phyloP scores from a whole-genome alignment of 2,329 filamentous ascomycete genomes.

The Fusarium cyanostomum region DNA sequence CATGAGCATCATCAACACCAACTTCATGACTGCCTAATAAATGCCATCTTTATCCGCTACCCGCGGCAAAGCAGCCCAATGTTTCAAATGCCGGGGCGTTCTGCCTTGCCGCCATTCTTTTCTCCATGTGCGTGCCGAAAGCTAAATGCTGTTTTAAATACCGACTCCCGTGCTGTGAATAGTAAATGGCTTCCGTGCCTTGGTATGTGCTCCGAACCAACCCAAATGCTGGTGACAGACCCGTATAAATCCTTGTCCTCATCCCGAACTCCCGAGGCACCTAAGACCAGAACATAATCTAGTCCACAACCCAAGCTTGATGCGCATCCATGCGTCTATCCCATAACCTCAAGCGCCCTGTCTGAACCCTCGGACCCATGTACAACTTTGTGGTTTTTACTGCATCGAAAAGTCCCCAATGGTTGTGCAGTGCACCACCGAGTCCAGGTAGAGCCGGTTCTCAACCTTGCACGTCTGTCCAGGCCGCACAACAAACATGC shows the following conservation, averaged over 20 bases:
- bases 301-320: neutral
- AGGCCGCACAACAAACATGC: conserved; percentile 55
- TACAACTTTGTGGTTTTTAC: neutral
- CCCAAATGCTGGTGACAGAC: neutral
- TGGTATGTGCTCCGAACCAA: no score
- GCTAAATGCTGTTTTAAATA: neutral
- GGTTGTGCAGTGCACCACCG: conserved; percentile 54
- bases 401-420: conserved; percentile 39
- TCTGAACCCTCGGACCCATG: neutral
- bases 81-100: neutral
- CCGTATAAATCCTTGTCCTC: neutral
- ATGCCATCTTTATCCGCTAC: neutral
- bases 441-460: conserved; percentile 57
- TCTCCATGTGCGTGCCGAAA: neutral
- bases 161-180: neutral
- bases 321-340: neutral
- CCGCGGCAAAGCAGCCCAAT: neutral
- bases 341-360: neutral
- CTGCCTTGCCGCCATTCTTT: neutral
- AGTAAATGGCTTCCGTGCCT: neutral
- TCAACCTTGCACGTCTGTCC: conserved; percentile 51
- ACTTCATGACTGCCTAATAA: conserved; percentile 19
- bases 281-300: neutral
- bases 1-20: conserved; percentile 21
- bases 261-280: neutral